A percentile compares a stretch with the other conserved stretches of the same genome.
Evolutionary conservation across 352 stramenopile genomes (phyloP).

Genomic region (Phytopythium vexans): DNA sequence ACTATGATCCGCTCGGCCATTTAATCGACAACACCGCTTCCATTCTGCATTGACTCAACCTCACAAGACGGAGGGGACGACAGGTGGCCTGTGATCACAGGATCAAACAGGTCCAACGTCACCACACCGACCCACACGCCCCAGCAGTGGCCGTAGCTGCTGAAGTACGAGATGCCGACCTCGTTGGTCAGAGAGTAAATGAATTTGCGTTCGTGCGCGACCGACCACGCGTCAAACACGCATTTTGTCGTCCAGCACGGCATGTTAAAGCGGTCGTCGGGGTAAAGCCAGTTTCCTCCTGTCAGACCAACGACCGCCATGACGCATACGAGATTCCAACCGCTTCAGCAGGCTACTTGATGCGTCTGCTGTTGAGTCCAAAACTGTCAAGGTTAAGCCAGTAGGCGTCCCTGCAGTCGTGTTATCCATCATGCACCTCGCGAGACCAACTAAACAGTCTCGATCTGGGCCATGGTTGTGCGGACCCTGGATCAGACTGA

Average conservation of each 20-base stretch:
- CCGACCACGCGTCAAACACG: constrained; percentile 15
- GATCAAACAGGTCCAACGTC: no score
- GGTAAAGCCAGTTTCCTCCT: constrained; percentile 15
- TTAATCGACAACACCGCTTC: constrained; percentile 18
- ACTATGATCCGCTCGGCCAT: constrained; percentile 17
- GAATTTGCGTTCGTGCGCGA: constrained; percentile 43
- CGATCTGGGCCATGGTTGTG: no score
- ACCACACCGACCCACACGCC: constrained; percentile 22
- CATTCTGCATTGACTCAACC: constrained; percentile 21
- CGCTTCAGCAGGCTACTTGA: constrained; percentile 24
- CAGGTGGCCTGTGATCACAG: constrained; percentile 24
- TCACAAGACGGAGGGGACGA: constrained; percentile 37
- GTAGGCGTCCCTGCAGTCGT: no score
- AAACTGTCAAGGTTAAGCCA: no score
- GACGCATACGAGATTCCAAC: constrained; percentile 24
- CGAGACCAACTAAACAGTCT: no score
- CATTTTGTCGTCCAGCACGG: constrained; percentile 17
- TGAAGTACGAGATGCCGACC: constrained; percentile 15
- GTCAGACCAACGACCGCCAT: constrained; percentile 26
- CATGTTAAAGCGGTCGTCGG: constrained; percentile 7
- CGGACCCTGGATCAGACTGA: no score
- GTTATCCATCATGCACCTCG: no score
- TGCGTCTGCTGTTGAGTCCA: constrained; percentile 27
- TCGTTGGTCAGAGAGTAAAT: constrained; percentile 23
- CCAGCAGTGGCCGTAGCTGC: constrained; percentile 37